These are phyloP conservation scores for Coleophoma cylindrospora DNA, from an alignment of 2,329 filamentous ascomycete species.

Conservation along the genomic window DNA sequence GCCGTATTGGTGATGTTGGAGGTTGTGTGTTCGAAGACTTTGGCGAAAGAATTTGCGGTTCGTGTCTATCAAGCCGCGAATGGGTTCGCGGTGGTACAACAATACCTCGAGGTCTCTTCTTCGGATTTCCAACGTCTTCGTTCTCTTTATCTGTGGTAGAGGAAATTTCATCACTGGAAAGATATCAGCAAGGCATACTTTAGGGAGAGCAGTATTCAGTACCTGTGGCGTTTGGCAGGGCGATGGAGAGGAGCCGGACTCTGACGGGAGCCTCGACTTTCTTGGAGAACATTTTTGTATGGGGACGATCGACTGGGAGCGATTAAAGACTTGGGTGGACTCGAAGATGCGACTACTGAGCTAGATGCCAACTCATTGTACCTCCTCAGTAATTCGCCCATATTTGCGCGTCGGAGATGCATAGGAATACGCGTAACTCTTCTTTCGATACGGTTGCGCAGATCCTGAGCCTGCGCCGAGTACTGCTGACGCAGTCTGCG, in stretches of 20 bases:
- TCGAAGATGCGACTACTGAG: neutral
- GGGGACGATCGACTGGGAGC: conserved; percentile 6
- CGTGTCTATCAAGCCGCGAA: conserved; percentile 35
- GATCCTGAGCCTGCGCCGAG: conserved; percentile 77
- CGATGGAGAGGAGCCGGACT: conserved; percentile 22
- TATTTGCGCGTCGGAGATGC: conserved; percentile 70
- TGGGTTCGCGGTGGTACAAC: conserved; percentile 27
- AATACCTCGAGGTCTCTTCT: conserved; percentile 50
- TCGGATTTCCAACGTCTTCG: conserved; percentile 58
- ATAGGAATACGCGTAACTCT: conserved; percentile 88
- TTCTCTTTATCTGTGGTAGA: conserved; percentile 74
- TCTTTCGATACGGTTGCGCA: conserved; percentile 83
- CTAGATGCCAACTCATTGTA: conserved; percentile 11
- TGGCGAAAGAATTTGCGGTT: conserved; percentile 69
- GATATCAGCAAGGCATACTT: conserved; percentile 13
- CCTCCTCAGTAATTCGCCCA: conserved; percentile 63
- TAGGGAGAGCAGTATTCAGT: conserved; percentile 14
- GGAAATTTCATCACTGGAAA: conserved; percentile 51
- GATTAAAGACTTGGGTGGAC: neutral
- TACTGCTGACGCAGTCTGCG: conserved; percentile 86
- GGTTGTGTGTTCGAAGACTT: conserved; percentile 43
- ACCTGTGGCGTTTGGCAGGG: conserved; percentile 48
- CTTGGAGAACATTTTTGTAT: conserved; percentile 18
- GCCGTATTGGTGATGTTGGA: conserved; percentile 41
- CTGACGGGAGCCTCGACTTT: conserved; percentile 13